These are phyloP conservation scores for Lentinula raphanica DNA, from an alignment of 768 basidiomycete species.

Conservation along the genomic window DNA sequence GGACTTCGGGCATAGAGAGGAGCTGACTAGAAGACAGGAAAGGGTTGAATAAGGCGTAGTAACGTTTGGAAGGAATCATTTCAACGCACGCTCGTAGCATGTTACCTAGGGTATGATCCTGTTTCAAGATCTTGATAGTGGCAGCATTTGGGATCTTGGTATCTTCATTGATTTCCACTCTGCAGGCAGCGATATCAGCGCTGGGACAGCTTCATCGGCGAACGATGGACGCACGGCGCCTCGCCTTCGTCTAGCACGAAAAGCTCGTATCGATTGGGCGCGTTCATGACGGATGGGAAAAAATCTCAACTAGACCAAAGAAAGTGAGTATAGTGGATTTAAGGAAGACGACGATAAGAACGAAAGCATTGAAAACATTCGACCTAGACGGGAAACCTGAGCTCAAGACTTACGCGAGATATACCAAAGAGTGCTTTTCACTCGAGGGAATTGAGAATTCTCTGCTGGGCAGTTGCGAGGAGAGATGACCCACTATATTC, in stretches of 20 bases:
- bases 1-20: conserved; percentile 77
- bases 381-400: conserved; percentile 42
- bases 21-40: conserved; percentile 60
- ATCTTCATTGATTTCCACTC: conserved; percentile 89
- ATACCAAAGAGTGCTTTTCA: conserved; percentile 13
- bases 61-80: too few relatives aligned
- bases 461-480: not conserved
- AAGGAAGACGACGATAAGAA: too few relatives aligned
- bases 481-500: not conserved
- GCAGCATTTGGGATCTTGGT: conserved; percentile 98
- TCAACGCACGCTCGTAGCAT: conserved; percentile 86
- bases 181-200: conserved; percentile 25
- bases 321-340: too few relatives aligned
- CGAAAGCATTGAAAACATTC: too few relatives aligned
- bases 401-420: not conserved
- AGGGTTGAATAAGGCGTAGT: not conserved
- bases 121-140: conserved; percentile 89
- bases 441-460: conserved; percentile 56
- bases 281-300: conserved; percentile 60
- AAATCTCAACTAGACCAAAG: conserved; percentile 8
- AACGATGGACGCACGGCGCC: conserved; percentile 65
- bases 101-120: conserved; percentile 95
- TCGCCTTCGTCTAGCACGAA: conserved; percentile 92
- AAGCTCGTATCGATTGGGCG: conserved; percentile 87
- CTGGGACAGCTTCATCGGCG: not conserved